Evolutionary conservation across 331 rosid genomes (phyloP), one percentile per base, ranked within the genome.

Genomic region (Pyracantha coccinea): DNA sequence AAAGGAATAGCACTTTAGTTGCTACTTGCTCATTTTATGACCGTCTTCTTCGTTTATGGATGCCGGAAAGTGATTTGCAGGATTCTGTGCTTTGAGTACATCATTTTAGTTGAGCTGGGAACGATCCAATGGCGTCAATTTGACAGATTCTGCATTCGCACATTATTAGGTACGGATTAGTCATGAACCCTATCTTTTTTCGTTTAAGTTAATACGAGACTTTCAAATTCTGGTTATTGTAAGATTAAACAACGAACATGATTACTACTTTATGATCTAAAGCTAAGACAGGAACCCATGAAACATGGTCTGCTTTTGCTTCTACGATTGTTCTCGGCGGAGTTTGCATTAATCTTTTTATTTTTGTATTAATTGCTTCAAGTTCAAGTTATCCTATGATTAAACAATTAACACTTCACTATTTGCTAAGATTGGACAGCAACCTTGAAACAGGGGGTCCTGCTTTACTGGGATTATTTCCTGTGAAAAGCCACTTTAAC

Each of bases 11-110:
- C 71, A 84, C 87, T 75, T 54, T 81, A 3, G 90, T 92, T 79
- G 93, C 96, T 53, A 90, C 99, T 44, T 94, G 96, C 94, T 91
- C 97, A 6, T 92, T 92, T 85, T 94, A 90, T 61, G 97, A 94
- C 78, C 80, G 62, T 71, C 96, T 86, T 79, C 81, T 94, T 17
- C 78, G 91, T 64, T 32, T 86, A 59, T 94, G 97, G 97, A 85
- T 77, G 72, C 92, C 96, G 20, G 76, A 44, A 80, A 86, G 72
- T 82, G 83, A 86, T 71, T 62, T 77, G 71, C 66, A 71, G 68
- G 81, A 62, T 60, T 20, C 28, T 14, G 2, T 54, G 50, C 20
- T 33, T 47, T 71, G 20, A 17, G 20, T 6, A 54, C 62, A 23
- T 63, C 32, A 19, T 2, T 74, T 69, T 66, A 68, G 52, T 19